Conservation (phyloP, 345 rosid genomes). For the Balakata baccata region DNA sequence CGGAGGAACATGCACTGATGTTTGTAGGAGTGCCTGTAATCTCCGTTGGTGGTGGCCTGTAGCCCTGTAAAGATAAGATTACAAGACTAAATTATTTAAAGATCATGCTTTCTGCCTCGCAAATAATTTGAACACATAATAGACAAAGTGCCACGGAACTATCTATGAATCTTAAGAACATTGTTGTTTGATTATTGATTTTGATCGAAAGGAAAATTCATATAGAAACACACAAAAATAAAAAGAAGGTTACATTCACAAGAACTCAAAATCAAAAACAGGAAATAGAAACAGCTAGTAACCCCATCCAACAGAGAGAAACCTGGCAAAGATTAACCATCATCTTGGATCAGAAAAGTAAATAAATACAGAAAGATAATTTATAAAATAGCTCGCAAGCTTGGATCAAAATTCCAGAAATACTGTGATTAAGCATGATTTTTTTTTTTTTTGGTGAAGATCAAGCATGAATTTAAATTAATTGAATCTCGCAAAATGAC, state of each 20-base stretch:
- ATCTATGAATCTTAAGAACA: background rate
- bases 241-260: background rate
- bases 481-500: background rate
- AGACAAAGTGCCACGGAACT: background rate
- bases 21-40: conserved; percentile 26
- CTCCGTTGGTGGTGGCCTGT: conserved; percentile 26
- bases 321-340: too few relatives aligned
- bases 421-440: too few relatives aligned
- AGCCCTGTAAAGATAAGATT: conserved; percentile 21
- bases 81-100: background rate
- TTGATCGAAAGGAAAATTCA: background rate
- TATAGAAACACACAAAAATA: background rate
- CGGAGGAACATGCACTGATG: conserved; percentile 30
- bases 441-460: too few relatives aligned
- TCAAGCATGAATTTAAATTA: background rate
- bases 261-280: conserved; percentile 4
- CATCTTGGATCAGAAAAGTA: background rate
- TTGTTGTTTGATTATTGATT: background rate
- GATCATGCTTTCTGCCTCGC: background rate
- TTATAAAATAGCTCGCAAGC: background rate
- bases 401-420: background rate
- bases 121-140: conserved; percentile 3
- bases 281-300: background rate
- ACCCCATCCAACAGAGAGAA: too few relatives aligned
- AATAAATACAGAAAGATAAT: background rate